Base-by-base conservation (phyloP, 1,284 basidiomycete genomes). In the Ceratorhiza oryzae-sativae region DNA sequence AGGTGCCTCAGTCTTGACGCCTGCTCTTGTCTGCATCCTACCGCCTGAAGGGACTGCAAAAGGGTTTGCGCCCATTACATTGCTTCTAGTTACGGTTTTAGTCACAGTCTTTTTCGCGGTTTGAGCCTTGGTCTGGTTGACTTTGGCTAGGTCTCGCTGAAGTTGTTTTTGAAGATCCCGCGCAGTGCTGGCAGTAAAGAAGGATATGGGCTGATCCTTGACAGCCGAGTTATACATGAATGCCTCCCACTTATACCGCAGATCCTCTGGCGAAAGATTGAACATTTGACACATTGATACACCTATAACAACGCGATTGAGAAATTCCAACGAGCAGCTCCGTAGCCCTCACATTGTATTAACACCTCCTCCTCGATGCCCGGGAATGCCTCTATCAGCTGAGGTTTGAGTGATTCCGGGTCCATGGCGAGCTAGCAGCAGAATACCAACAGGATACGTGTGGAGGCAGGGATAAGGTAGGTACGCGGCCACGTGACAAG, bases 161-260 rank as follows among this genome's bases (percentile, higher is more conserved):
- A 91, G 80, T 68, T 82, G 78, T 1, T 82, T 80, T 76, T 85
- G 88, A 72, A 92, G 82, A 18, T 84, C 83, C n/a, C 77, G 78
- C 27, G 88, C 79, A 3, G 86, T 84, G 8, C 67, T 51, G 6
- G 67, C 42, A 9, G 63, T 62, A 32, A 74, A 60, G 51, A 59
- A 61, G 2, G 65, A 39, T 32, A 70, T 71, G 23, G 58, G 41
- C 34, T 39, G 23, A 59, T 86, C 83, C 74, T 81, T 78, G 10
- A 84, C 85, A 73, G 36, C 80, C 77, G 36, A 80, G 53, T 84
- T 86, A 55, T 83, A 81, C 1, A 85, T 77, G 32, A 82, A 75
- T 9, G 84, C 88, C 78, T 94, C 89, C 85, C 90, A 89, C 78
- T 91, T 92, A 79, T 82, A 93, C 70, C 82, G 84, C n/a, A 94